Base-by-base conservation (phyloP, 1,284 basidiomycete species). In the Tilletiopsis washingtonensis region DNA sequence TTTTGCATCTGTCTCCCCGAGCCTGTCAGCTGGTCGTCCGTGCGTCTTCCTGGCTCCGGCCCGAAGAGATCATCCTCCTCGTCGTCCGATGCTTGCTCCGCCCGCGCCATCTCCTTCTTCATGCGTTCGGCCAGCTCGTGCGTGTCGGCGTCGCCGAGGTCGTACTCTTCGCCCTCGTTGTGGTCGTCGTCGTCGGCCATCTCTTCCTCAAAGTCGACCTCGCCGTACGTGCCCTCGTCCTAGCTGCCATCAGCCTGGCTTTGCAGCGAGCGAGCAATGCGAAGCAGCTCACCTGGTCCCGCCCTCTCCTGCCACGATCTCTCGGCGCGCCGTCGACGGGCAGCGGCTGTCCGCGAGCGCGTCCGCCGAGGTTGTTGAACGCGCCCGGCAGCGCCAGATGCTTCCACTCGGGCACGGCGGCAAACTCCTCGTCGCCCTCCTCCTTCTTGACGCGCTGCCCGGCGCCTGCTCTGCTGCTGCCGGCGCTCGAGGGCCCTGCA, bases 1-100 rank as follows among this genome's bases (percentile, higher is more conserved):
- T 70, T 69, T 57, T 68, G 67, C 67, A 73, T 68, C 54, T 73
- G 69, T 40, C 59, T 62, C 19, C 65, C 69, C n/a, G 59, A 64
- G 39, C 69, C 64, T 15, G 66, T 71, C 43, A 72, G 44, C 43
- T 56, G 45, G 36, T 69, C 62, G 42, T 69, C 60, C 43, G 56
- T 53, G 27, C 53, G 43, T 36, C 61, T 52, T n/a, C 54, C 46
- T 34, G 29, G n/a, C 34, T 20, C 14, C 40, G 6, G 11, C 44
- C 50, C 45, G 9, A 56, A 42, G n/a, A 51, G 50, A n/a, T 59
- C 59, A 9, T 59, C 61, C 6, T 67, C 63, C 12, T 51, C 54
- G 6, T 60, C 52, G 36, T 69, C 63, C 12, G 58, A 61, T 15
- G 63, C 37, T 9, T 57, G 43, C 45, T 69, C 70, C n/a, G 70